These are phyloP conservation scores for Chlorella sorokiniana DNA, from an alignment of 139 green algal species.

Conservation along the genomic window DNA sequence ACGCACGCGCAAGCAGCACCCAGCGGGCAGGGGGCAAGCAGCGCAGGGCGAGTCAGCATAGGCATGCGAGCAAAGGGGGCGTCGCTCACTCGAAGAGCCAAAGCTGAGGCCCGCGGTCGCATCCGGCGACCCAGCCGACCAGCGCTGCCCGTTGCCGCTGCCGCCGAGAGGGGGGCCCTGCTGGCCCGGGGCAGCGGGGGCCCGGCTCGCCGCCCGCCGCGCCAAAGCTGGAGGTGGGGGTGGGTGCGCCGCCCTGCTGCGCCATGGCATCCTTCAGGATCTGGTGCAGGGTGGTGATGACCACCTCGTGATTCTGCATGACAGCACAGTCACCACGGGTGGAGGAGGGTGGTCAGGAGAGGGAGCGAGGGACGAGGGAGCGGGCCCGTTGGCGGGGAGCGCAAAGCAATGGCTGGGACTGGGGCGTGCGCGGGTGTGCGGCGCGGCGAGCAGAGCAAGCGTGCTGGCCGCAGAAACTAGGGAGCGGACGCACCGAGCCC, in stretches of 20 bases:
- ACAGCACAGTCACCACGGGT: background rate
- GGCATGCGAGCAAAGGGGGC: too few species aligned
- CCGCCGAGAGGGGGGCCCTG: too few species aligned
- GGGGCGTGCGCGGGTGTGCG: too few species aligned
- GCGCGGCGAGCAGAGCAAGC: too few species aligned
- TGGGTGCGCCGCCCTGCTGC: slow-evolving; percentile 4
- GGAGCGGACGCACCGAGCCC: slow-evolving; percentile 14
- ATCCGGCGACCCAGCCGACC: background rate
- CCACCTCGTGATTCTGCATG: slow-evolving; percentile 42
- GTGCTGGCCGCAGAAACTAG: background rate
- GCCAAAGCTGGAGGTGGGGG: background rate
- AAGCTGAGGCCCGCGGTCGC: background rate
- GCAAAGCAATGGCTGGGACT: background rate
- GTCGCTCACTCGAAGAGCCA: background rate
- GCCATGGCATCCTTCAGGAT: slow-evolving; percentile 36
- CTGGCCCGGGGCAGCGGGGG: background rate
- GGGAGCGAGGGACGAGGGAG: background rate
- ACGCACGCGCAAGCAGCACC: too few species aligned
- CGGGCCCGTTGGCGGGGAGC: background rate
- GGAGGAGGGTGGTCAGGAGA: too few species aligned
- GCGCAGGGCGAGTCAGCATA: too few species aligned
- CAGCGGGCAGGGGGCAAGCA: too few species aligned
- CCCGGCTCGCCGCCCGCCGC: background rate
- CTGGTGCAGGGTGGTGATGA: slow-evolving; percentile 46
- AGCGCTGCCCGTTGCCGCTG: background rate